Conservation (phyloP, 805 yeast genomes). For the Scheffersomyces coipomensis region DNA sequence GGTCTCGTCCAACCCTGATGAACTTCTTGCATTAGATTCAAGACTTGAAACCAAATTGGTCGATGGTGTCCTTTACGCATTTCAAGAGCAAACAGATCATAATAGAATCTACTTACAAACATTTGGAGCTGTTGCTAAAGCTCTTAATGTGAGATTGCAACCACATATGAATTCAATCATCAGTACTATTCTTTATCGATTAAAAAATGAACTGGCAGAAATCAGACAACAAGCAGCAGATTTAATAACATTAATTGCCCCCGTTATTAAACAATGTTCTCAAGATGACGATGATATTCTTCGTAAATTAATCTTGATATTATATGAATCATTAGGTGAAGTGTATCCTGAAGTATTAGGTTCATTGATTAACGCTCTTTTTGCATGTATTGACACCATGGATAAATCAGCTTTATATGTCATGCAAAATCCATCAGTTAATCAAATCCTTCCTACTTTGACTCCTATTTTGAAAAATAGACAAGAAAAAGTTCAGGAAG, state of each 20-base stretch:
- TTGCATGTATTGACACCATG: slow-evolving; percentile 57
- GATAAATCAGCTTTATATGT: slow-evolving; percentile 57
- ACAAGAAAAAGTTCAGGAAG: slow-evolving; percentile 88
- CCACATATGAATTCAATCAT: slow-evolving; percentile 75
- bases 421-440: slow-evolving; percentile 64
- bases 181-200: slow-evolving; percentile 66
- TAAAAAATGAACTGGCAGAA: slow-evolving; percentile 68
- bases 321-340: slow-evolving; percentile 92
- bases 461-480: slow-evolving; percentile 89
- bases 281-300: slow-evolving; percentile 59
- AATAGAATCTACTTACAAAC: slow-evolving; percentile 58
- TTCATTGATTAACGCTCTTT: slow-evolving; percentile 72
- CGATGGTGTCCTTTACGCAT: slow-evolving; percentile 78
- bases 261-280: slow-evolving; percentile 62
- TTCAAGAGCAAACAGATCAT: slow-evolving; percentile 72
- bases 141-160: slow-evolving; percentile 61
- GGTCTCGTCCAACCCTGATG: slow-evolving; percentile 34
- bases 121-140: slow-evolving; percentile 59
- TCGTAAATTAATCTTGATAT: slow-evolving; percentile 66
- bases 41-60: slow-evolving; percentile 64
- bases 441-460: slow-evolving; percentile 79
- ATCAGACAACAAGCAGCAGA: slow-evolving; percentile 86
- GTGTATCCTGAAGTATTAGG: slow-evolving; percentile 93
- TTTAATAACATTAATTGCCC: slow-evolving; percentile 63
- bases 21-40: slow-evolving; percentile 54